These are phyloP conservation scores for Citrus sinensis DNA, from an alignment of 345 rosid species.

Conservation along the genomic window DNA sequence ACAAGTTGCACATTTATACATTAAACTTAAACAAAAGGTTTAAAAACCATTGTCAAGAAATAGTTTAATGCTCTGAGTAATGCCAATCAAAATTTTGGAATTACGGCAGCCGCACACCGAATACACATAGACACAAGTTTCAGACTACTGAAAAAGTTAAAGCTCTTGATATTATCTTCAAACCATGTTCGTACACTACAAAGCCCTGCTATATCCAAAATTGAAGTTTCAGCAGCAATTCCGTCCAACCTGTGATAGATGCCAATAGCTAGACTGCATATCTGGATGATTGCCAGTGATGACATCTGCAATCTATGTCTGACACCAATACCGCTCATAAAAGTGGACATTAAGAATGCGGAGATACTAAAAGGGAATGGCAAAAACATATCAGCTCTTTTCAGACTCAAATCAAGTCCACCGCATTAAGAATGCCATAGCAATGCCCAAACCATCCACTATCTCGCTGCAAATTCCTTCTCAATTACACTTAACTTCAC, in stretches of 20 bases:
- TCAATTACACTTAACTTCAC: constrained; percentile 58
- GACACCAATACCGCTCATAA: background rate
- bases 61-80: background rate
- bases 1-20: background rate
- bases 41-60: background rate
- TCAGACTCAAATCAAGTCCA: background rate
- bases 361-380: background rate
- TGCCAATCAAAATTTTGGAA: background rate
- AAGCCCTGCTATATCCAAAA: background rate
- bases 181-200: background rate
- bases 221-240: background rate
- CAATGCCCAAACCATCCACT: constrained; percentile 6
- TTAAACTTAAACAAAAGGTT: background rate
- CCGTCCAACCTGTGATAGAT: background rate
- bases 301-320: background rate
- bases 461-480: constrained; percentile 61
- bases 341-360: background rate
- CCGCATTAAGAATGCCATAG: background rate
- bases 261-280: background rate
- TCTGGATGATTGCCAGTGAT: background rate
- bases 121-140: background rate
- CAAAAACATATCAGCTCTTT: background rate
- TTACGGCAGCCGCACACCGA: background rate
- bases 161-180: too few species aligned
- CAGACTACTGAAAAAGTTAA: background rate